phyloP scores from a whole-genome alignment of 768 basidiomycete species.

The Harrya chromipes region DNA sequence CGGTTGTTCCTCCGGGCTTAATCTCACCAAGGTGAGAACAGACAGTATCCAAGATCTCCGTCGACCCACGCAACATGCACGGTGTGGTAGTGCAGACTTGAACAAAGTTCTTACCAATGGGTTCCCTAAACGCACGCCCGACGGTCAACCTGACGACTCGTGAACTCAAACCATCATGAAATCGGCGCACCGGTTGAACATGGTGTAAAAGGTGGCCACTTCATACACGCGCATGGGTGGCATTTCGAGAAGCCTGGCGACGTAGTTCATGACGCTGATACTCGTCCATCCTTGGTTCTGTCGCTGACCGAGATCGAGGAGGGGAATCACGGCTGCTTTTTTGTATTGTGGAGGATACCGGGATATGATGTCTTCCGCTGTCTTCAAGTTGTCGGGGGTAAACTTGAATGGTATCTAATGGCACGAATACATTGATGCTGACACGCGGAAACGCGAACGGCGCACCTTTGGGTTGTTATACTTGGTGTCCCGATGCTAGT shows the following conservation, averaged over 20 bases:
- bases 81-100: slow-evolving; percentile 99
- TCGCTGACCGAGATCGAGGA: slow-evolving; percentile 93
- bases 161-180: background rate
- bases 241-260: slow-evolving; percentile 90
- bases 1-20: slow-evolving; percentile 88
- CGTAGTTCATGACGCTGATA: slow-evolving; percentile 98
- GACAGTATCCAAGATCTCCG: slow-evolving; percentile 83
- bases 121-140: slow-evolving; percentile 56
- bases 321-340: slow-evolving; percentile 96
- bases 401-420: slow-evolving; percentile 88
- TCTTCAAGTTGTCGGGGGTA: slow-evolving; percentile 74
- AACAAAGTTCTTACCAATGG: slow-evolving; percentile 90
- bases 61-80: slow-evolving; percentile 93
- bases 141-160: background rate
- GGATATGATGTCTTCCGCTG: slow-evolving; percentile 84
- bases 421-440: background rate
- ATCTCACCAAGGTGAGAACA: slow-evolving; percentile 80
- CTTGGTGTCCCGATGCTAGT: slow-evolving; percentile 88
- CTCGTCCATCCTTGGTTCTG: slow-evolving; percentile 99
- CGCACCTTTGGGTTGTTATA: slow-evolving; percentile 90
- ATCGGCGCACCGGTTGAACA: slow-evolving; percentile 91
- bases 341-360: slow-evolving; percentile 97
- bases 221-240: slow-evolving; percentile 99
- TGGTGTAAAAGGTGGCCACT: slow-evolving; percentile 99
- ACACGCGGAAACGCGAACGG: background rate